Base-by-base conservation (phyloP, 2,329 filamentous ascomycete genomes). In the Myriangium duriaei region DNA sequence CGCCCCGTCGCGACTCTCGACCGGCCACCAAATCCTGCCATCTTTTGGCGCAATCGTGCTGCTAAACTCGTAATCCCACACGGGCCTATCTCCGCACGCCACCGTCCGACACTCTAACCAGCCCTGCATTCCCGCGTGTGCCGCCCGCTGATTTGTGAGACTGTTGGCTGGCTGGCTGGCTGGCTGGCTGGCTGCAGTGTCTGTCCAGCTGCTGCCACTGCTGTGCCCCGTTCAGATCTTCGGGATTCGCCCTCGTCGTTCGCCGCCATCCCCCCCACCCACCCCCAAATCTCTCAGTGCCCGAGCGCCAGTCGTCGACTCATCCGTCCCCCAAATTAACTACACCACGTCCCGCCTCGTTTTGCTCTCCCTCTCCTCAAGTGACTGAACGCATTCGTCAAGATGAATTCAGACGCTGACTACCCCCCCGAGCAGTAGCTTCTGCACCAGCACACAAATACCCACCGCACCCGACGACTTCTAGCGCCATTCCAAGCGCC, bases 381-480 rank as follows among this genome's bases (percentile, higher is more conserved):
- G 21, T n/a, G 21, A 26, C 21, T 26, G 21, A 26, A 7, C 7
- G 21, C 21, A n/a, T 26, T 26, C 21, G n/a, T 26, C 21, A 26
- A 26, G n/a, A 39, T 39, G 36, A 32, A 21, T 39, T 39, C 36
- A 24, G 17, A 12, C 16, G 17, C 26, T 15, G 36, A 39, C 17
- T 13, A 32, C n/a, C 36, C 36, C 17, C 36, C 36, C 30, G 18
- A 39, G 36, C 36, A 39, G 17, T 39, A 33, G n/a, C n/a, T n/a
- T n/a, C n/a, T n/a, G n/a, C n/a, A 31, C 14, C 4, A 30, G 35
- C 35, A 30, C 28, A 29, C 26, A 30, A 10, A 12, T 30, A 18
- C n/a, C 14, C 19, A 15, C 24, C 34, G n/a, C n/a, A n/a, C n/a
- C n/a, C n/a, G n/a, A n/a, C n/a, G n/a, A n/a, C n/a, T n/a, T n/a